phyloP scores from a whole-genome alignment of 2,329 filamentous ascomycete genomes.

The Raffaelea ambrosiae region DNA sequence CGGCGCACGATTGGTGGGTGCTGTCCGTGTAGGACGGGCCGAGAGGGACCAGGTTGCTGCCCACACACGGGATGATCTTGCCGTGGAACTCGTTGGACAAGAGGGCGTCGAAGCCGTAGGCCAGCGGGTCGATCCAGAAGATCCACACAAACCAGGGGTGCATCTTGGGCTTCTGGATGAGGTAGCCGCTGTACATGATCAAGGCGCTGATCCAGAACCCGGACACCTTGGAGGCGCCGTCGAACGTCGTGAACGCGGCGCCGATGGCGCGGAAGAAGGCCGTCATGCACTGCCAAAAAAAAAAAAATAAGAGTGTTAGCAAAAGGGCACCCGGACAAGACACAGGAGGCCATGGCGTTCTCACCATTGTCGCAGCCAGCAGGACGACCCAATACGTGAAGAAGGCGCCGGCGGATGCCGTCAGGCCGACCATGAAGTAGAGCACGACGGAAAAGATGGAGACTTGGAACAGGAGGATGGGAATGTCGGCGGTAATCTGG shows the following conservation, averaged over 20 bases:
- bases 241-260: conserved; percentile 48
- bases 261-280: conserved; percentile 52
- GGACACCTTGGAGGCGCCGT: conserved; percentile 36
- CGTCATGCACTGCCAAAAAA: conserved; percentile 40
- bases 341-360: too few species aligned
- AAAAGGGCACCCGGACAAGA: too few species aligned
- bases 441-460: conserved; percentile 62
- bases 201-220: conserved; percentile 50
- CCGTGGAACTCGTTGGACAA: conserved; percentile 44
- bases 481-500: conserved; percentile 49
- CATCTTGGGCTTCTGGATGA: conserved; percentile 49
- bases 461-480: conserved; percentile 54
- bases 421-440: conserved; percentile 70
- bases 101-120: conserved; percentile 55
- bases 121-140: conserved; percentile 54
- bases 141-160: conserved; percentile 59
- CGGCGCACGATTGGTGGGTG: conserved; percentile 40
- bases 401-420: conserved; percentile 56
- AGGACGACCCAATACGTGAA: conserved; percentile 55
- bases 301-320: conserved; percentile 42
- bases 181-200: conserved; percentile 59
- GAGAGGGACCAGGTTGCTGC: conserved; percentile 35
- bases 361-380: conserved; percentile 40
- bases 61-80: conserved; percentile 44
- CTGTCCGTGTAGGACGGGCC: conserved; percentile 29